phyloP scores from a whole-genome alignment of 2,329 filamentous ascomycete species.

The Botrytis medusae region DNA sequence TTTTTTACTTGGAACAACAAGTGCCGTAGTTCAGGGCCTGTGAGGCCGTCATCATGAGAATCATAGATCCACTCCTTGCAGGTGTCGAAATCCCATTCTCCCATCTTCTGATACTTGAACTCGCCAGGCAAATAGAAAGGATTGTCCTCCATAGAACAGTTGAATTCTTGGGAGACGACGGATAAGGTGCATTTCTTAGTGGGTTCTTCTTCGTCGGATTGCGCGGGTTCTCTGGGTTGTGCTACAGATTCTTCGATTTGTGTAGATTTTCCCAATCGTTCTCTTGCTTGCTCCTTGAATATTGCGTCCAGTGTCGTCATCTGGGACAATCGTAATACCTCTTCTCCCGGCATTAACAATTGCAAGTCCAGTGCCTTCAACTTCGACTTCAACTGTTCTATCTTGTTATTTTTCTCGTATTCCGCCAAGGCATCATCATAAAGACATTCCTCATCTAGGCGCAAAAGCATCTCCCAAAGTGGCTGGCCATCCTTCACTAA shows the following conservation, averaged over 20 bases:
- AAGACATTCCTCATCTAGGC: not conserved
- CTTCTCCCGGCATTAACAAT: not conserved
- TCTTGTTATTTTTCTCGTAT: not conserved
- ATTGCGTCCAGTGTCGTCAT: not conserved
- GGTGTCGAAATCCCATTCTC: not conserved
- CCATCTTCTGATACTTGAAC: not conserved
- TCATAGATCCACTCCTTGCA: constrained; percentile 8
- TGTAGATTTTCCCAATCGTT: no score
- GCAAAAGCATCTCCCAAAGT: accelerated
- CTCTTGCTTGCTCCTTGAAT: not conserved
- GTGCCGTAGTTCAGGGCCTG: not conserved
- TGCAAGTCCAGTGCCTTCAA: not conserved
- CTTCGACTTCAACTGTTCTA: not conserved
- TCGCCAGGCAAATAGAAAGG: not conserved
- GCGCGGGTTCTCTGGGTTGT: not conserved
- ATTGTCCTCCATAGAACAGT: not conserved
- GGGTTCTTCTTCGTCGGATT: not conserved
- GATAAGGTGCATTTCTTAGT: not conserved
- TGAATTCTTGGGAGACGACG: no score
- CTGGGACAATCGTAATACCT: not conserved
- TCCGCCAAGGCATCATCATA: not conserved
- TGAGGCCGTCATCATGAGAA: not conserved
- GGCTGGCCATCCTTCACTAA: not conserved
- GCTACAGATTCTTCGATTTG: not conserved
- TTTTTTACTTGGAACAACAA: not conserved